Percentiles rank a stretch among this genome's conserved stretches.
Conservation (phyloP, 2,329 filamentous ascomycete species). For the Diaporthe destruens region DNA sequence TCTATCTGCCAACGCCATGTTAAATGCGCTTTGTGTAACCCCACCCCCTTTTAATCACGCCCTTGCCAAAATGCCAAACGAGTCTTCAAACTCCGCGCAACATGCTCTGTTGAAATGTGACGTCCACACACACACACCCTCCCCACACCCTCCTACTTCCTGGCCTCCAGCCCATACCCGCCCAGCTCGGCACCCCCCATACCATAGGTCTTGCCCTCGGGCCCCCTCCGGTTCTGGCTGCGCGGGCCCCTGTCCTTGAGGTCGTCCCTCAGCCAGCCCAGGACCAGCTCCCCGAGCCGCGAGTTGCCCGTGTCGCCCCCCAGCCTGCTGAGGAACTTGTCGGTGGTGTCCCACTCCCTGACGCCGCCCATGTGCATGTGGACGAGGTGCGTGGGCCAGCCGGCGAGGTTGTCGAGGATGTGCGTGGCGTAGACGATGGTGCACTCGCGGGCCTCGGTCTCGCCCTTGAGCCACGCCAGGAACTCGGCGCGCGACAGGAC, state of each 20-base stretch:
- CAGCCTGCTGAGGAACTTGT: slow-evolving; percentile 72
- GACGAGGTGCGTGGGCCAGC: slow-evolving; percentile 95
- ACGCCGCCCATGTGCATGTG: slow-evolving; percentile 94
- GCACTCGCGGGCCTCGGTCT: slow-evolving; percentile 85
- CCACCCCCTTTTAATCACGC: not conserved
- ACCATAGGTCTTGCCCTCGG: slow-evolving; percentile 75
- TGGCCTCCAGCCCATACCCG: slow-evolving; percentile 69
- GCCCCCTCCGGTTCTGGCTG: slow-evolving; percentile 65
- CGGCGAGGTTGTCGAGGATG: slow-evolving; percentile 93
- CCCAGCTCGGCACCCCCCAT: slow-evolving; percentile 64
- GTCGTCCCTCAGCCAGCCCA: slow-evolving; percentile 88
- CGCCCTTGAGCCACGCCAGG: slow-evolving; percentile 84
- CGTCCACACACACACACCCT: no score
- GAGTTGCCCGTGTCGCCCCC: slow-evolving; percentile 76
- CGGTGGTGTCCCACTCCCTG: slow-evolving; percentile 85
- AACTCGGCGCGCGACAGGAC: slow-evolving; percentile 88
- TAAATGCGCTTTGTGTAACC: slow-evolving; percentile 37
- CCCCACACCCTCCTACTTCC: slow-evolving; percentile 39
- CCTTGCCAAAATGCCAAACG: slow-evolving; percentile 20
- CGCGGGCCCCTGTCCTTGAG: slow-evolving; percentile 83
- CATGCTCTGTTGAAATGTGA: slow-evolving; percentile 33
- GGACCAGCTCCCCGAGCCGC: slow-evolving; percentile 85
- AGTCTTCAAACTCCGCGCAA: not conserved
- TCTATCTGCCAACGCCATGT: slow-evolving; percentile 39
- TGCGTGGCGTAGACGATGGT: slow-evolving; percentile 98